Percentiles rank a stretch among this genome's conserved stretches.
Evolutionary conservation across 176 grass and related monocot genomes (phyloP).

Genomic region (Carex littledalei): DNA sequence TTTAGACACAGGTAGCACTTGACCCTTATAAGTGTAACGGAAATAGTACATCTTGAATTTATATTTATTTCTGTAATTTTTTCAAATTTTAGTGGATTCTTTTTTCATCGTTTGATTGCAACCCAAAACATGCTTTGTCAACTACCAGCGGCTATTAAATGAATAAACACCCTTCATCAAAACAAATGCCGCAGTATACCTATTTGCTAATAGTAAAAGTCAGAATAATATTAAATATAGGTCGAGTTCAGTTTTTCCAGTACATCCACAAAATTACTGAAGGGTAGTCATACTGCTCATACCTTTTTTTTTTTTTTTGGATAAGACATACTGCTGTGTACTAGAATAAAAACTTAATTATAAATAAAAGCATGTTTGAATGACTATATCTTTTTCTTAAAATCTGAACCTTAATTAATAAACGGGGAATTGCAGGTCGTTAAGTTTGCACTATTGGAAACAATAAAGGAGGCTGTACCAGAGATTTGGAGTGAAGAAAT

Average conservation of each 20-base stretch:
- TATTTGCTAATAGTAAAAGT: not conserved
- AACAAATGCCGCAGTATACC: not conserved
- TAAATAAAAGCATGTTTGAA: not conserved
- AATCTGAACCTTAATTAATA: not conserved
- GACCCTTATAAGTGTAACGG: not conserved
- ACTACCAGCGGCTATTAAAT: not conserved
- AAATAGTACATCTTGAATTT: too few relatives aligned
- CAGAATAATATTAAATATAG: not conserved
- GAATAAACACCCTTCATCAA: not conserved
- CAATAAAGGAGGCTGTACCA: constrained; percentile 52
- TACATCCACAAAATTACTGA: not conserved
- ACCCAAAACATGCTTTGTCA: not conserved
- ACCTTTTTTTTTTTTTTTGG: not conserved
- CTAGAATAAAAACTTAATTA: not conserved
- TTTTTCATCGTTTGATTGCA: not conserved
- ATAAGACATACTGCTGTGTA: not conserved
- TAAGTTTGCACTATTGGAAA: constrained; percentile 61
- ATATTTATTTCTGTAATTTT: too few relatives aligned
- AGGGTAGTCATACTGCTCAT: not conserved
- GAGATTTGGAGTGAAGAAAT: constrained; percentile 63
- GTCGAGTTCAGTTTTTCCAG: not conserved
- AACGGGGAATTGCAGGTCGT: constrained; percentile 35
- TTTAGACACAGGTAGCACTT: not conserved
- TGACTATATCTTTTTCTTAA: not conserved
- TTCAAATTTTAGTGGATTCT: too few relatives aligned